These are phyloP conservation scores for Diaporthe citrichinensis DNA, from an alignment of 2,329 filamentous ascomycete species.

Conservation along the genomic window DNA sequence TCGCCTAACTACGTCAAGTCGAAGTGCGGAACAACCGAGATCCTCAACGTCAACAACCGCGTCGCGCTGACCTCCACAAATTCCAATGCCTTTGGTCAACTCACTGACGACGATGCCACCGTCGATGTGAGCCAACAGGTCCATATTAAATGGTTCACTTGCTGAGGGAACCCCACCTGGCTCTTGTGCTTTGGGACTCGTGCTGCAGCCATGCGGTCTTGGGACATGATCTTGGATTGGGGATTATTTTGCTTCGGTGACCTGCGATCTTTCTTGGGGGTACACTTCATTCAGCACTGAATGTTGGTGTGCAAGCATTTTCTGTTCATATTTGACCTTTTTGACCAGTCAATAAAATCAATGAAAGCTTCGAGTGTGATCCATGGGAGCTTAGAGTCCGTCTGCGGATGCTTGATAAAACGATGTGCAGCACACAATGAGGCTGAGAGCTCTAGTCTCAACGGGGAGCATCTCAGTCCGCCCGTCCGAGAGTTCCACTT, in stretches of 20 bases:
- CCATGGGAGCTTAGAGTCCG: no score
- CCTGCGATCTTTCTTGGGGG: background rate
- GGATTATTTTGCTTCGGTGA: background rate
- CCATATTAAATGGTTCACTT: slow-evolving; percentile 55
- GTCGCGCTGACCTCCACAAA: slow-evolving; percentile 57
- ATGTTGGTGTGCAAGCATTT: background rate
- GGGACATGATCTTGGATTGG: background rate
- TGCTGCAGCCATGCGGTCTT: background rate
- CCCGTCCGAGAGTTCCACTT: no score
- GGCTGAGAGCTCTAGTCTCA: no score
- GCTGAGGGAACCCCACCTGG: slow-evolving; percentile 27
- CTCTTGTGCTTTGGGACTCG: background rate
- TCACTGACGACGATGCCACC: slow-evolving; percentile 62
- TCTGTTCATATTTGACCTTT: background rate
- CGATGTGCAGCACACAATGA: background rate
- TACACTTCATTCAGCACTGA: background rate
- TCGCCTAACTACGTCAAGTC: slow-evolving; percentile 61
- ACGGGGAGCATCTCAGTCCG: no score
- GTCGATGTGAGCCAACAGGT: slow-evolving; percentile 61
- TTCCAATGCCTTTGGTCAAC: slow-evolving; percentile 54
- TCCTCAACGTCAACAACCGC: slow-evolving; percentile 64
- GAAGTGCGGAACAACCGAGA: slow-evolving; percentile 60
- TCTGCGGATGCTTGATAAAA: background rate
- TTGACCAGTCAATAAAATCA: background rate
- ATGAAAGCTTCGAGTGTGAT: background rate